These are phyloP conservation scores for Malus hybrid DNA, from an alignment of 331 rosid species.

Conservation along the genomic window DNA sequence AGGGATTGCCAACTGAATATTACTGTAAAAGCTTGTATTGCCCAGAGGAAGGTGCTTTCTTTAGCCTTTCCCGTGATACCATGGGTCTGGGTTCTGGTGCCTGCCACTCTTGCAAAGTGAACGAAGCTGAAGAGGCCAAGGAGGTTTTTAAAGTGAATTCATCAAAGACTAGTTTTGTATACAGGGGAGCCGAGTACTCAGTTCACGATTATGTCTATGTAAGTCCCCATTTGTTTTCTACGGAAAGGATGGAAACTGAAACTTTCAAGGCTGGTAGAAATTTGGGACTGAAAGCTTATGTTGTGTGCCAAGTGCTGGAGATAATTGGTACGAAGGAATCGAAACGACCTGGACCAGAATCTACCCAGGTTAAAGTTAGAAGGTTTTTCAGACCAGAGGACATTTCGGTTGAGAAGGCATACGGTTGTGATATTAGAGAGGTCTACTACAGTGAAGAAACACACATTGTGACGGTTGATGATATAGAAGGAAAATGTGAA, in stretches of 20 bases:
- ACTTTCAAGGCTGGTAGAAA: slow-evolving; percentile 71
- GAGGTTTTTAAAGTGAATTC: slow-evolving; percentile 47
- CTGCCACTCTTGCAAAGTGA: slow-evolving; percentile 61
- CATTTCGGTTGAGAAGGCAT: slow-evolving; percentile 59
- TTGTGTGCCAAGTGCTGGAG: slow-evolving; percentile 73
- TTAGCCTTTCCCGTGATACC: slow-evolving; percentile 41
- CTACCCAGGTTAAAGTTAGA: slow-evolving; percentile 63
- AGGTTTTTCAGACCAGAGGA: slow-evolving; percentile 91
- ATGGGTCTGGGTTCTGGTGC: slow-evolving; percentile 70
- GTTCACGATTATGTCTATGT: slow-evolving; percentile 56
- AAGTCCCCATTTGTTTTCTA: slow-evolving; percentile 51
- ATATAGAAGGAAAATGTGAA: slow-evolving; percentile 45
- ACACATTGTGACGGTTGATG: slow-evolving; percentile 10
- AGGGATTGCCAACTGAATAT: slow-evolving; percentile 62
- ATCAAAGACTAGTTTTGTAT: slow-evolving; percentile 46
- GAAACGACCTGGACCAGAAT: slow-evolving; percentile 32
- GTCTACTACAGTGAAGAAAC: slow-evolving; percentile 44
- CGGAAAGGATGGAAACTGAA: slow-evolving; percentile 44
- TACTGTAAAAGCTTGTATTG: slow-evolving; percentile 79
- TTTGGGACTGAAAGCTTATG: slow-evolving; percentile 72
- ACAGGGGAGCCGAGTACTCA: slow-evolving; percentile 48
- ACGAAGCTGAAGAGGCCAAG: slow-evolving; percentile 41
- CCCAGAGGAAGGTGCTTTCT: slow-evolving; percentile 85
- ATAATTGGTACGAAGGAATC: slow-evolving; percentile 38
- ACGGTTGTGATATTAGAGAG: slow-evolving; percentile 43